Conservation (phyloP, 164 flowering plant species). For the Magnolia kwangsiensis region DNA sequence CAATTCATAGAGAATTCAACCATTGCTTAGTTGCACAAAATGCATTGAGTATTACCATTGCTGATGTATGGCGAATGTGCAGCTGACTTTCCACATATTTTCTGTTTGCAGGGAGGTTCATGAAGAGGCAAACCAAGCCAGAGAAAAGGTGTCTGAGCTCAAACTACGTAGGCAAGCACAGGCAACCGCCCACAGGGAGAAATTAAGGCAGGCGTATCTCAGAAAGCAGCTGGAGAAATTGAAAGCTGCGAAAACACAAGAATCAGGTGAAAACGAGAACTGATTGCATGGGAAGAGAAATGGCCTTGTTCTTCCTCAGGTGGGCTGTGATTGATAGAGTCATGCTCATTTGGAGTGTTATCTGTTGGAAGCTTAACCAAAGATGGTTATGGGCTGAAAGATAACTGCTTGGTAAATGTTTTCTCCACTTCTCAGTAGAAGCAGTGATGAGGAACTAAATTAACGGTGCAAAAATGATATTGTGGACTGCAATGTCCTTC, state of each 20-base stretch:
- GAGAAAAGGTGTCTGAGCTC: slow-evolving; percentile 66
- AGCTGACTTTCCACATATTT: background rate
- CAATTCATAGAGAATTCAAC: too few species aligned
- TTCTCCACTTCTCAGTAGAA: too few species aligned
- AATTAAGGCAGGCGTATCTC: slow-evolving; percentile 78
- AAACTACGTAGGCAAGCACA: slow-evolving; percentile 82
- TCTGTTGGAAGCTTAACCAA: too few species aligned
- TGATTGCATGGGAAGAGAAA: background rate
- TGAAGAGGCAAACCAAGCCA: slow-evolving; percentile 75
- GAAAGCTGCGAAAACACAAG: slow-evolving; percentile 49
- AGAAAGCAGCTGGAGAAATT: slow-evolving; percentile 74
- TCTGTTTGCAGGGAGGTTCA: slow-evolving; percentile 74
- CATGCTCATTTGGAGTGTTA: too few species aligned
- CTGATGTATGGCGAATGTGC: background rate
- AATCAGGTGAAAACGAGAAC: background rate
- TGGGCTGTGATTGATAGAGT: too few species aligned
- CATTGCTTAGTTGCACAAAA: too few species aligned
- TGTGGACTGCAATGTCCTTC: too few species aligned
- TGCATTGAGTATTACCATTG: too few species aligned
- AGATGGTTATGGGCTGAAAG: too few species aligned
- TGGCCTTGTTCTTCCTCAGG: background rate
- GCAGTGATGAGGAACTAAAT: too few species aligned
- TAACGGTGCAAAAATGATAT: too few species aligned
- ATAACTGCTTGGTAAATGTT: too few species aligned
- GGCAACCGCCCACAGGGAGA: slow-evolving; percentile 73